Percentiles rank a stretch among this genome's conserved stretches.
These are phyloP conservation scores for Boletus nobilissimus DNA, from an alignment of 1,284 basidiomycete species.

Conservation along the genomic window DNA sequence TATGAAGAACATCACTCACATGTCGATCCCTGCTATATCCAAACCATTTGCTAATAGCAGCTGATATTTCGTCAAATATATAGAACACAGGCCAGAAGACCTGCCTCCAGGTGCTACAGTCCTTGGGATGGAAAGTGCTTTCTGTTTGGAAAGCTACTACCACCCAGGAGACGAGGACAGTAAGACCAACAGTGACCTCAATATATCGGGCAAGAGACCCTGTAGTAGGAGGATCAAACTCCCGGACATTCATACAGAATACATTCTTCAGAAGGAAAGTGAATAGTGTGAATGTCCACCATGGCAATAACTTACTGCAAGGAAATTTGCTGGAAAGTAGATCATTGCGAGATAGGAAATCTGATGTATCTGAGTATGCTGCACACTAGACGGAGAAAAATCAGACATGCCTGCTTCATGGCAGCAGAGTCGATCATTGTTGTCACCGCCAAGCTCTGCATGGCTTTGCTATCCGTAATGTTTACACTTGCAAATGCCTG, in stretches of 20 bases:
- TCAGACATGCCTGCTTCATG: slow-evolving; percentile 56
- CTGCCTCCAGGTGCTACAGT: slow-evolving; percentile 10
- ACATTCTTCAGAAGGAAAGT: slow-evolving; percentile 39
- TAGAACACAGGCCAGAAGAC: slow-evolving; percentile 36
- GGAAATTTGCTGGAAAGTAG: slow-evolving; percentile 44
- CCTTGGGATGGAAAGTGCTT: slow-evolving; percentile 36
- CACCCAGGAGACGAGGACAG: slow-evolving; percentile 61
- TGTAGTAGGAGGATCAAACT: slow-evolving; percentile 46
- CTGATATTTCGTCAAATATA: not conserved
- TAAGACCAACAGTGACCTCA: slow-evolving; percentile 56
- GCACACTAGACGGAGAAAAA: not conserved
- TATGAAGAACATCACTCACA: slow-evolving; percentile 27
- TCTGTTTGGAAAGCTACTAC: slow-evolving; percentile 45
- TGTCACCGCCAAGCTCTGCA: slow-evolving; percentile 57
- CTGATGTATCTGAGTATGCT: slow-evolving; percentile 29
- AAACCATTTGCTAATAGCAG: not conserved
- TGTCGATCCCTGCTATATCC: not conserved
- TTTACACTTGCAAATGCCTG: slow-evolving; percentile 63
- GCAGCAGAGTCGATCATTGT: slow-evolving; percentile 59
- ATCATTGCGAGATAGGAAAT: slow-evolving; percentile 48
- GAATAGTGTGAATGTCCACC: not conserved
- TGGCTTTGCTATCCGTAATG: slow-evolving; percentile 58
- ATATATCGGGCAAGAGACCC: slow-evolving; percentile 55
- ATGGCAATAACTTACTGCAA: slow-evolving; percentile 50
- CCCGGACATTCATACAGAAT: slow-evolving; percentile 54